phyloP scores from a whole-genome alignment of 495 filamentous ascomycete species.

The Penicillium ochrochloron region DNA sequence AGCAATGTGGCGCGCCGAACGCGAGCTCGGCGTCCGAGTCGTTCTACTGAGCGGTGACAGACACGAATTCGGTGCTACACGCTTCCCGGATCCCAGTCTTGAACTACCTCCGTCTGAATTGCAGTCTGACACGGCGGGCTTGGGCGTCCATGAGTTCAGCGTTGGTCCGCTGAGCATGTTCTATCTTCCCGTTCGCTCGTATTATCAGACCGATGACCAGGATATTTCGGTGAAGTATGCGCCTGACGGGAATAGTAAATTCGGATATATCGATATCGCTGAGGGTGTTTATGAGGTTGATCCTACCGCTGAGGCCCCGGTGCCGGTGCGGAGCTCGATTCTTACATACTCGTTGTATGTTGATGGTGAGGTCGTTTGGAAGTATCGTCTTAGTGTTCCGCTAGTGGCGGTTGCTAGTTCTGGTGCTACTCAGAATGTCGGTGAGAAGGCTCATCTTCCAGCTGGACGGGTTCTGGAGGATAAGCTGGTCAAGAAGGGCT shows the following conservation, averaged over 20 bases:
- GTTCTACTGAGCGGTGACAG: slow-evolving; percentile 87
- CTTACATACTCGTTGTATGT: slow-evolving; percentile 83
- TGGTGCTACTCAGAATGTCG: slow-evolving; percentile 2
- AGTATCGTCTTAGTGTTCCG: slow-evolving; percentile 52
- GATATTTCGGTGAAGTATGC: slow-evolving; percentile 85
- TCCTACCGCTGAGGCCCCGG: slow-evolving; percentile 34
- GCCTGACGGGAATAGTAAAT: slow-evolving; percentile 87
- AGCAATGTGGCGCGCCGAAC: slow-evolving; percentile 83
- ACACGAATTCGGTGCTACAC: slow-evolving; percentile 93
- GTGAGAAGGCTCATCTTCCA: slow-evolving; percentile 16
- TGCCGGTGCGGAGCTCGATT: slow-evolving; percentile 47
- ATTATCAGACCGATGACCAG: slow-evolving; percentile 73
- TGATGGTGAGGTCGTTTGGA: slow-evolving; percentile 80
- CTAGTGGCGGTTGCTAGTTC: slow-evolving; percentile 15
- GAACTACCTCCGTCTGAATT: slow-evolving; percentile 28
- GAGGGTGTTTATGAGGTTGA: slow-evolving; percentile 61
- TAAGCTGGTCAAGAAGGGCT: slow-evolving; percentile 20
- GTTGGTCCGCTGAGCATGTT: slow-evolving; percentile 92
- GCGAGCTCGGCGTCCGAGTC: slow-evolving; percentile 71
- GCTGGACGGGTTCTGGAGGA: slow-evolving; percentile 40
- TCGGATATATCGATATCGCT: slow-evolving; percentile 85
- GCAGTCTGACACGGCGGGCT: slow-evolving; percentile 37
- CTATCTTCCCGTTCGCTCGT: slow-evolving; percentile 84
- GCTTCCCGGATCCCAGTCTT: slow-evolving; percentile 72
- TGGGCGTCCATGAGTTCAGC: slow-evolving; percentile 83